A percentile compares a stretch with the other conserved stretches of the same genome.
Conservation (phyloP, 2,329 filamentous ascomycete genomes). For the Venturia effusa region DNA sequence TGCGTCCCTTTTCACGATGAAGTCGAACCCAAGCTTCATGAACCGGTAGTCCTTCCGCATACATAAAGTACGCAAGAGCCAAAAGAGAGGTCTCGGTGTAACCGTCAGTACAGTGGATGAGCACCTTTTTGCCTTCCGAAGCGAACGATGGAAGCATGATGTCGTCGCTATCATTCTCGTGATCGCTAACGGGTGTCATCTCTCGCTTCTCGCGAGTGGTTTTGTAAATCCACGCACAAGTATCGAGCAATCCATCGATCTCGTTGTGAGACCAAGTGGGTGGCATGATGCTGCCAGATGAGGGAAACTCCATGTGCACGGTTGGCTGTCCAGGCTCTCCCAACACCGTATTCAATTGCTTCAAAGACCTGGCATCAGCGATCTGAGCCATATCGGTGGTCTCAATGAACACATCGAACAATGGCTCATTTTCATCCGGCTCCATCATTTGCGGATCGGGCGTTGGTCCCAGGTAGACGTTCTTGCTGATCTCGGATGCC, state of each 20-base stretch:
- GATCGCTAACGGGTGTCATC: constrained; percentile 26
- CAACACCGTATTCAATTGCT: constrained; percentile 31
- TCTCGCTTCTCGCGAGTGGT: constrained; percentile 48
- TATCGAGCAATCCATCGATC: constrained; percentile 73
- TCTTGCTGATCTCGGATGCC: constrained; percentile 76
- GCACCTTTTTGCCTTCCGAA: constrained; percentile 50
- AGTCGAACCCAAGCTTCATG: constrained; percentile 81
- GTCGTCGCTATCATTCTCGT: constrained; percentile 44
- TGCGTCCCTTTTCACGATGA: constrained; percentile 69
- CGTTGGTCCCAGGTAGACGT: constrained; percentile 84
- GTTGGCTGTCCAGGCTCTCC: constrained; percentile 34
- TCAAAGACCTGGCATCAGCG: constrained; percentile 56
- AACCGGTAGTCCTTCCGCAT: constrained; percentile 68
- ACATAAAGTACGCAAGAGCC: constrained; percentile 86
- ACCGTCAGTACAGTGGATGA: constrained; percentile 90
- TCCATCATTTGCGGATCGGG: constrained; percentile 47
- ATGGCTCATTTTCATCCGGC: constrained; percentile 39
- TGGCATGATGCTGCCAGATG: constrained; percentile 83
- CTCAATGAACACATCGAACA: constrained; percentile 80
- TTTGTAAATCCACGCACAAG: constrained; percentile 82
- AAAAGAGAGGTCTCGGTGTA: constrained; percentile 92
- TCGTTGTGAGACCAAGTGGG: constrained; percentile 76
- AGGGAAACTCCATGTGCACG: constrained; percentile 70
- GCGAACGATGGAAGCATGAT: constrained; percentile 34
- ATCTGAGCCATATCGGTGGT: constrained; percentile 76